phyloP scores from a whole-genome alignment of 495 filamentous ascomycete species.

The Trichocladium antarcticum region DNA sequence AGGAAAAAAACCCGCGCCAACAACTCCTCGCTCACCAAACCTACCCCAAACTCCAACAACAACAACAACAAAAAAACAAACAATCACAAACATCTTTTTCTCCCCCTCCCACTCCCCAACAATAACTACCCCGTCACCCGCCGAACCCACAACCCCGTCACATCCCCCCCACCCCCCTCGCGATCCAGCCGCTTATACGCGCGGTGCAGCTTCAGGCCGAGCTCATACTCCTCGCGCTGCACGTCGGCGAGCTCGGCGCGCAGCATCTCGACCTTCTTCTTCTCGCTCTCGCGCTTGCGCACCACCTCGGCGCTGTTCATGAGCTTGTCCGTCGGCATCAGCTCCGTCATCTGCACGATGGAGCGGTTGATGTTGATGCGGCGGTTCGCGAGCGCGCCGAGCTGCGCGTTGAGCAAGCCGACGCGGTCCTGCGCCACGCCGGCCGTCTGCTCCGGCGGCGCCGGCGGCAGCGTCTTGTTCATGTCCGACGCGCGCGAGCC shows the following conservation, averaged over 20 bases:
- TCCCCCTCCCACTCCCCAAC: neutral
- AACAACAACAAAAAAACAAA: neutral
- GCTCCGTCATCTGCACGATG: conserved; percentile 59
- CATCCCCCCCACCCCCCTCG: conserved; percentile 50
- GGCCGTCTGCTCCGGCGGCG: conserved; percentile 45
- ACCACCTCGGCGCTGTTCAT: conserved; percentile 35
- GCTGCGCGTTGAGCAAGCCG: conserved; percentile 52
- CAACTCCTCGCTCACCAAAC: too few relatives aligned
- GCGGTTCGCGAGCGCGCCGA: conserved; percentile 53
- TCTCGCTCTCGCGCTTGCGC: conserved; percentile 52
- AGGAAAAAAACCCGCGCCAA: too few relatives aligned
- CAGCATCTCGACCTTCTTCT: conserved; percentile 59
- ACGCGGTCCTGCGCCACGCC: conserved; percentile 48
- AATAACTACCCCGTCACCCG: conserved; percentile 37
- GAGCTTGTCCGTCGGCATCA: conserved; percentile 45
- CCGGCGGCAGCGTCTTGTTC: conserved; percentile 47
- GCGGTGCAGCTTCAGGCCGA: conserved; percentile 70
- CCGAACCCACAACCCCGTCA: conserved; percentile 71
- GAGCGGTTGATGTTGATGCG: conserved; percentile 59
- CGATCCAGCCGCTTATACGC: conserved; percentile 66
- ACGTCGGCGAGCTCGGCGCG: conserved; percentile 67
- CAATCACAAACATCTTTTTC: neutral
- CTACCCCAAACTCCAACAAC: too few relatives aligned
- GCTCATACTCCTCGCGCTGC: conserved; percentile 69
- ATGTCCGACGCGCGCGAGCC: conserved; percentile 24